Evolutionary conservation across 2,329 filamentous ascomycete genomes (phyloP).

Genomic region (Beauveria bassiana): DNA sequence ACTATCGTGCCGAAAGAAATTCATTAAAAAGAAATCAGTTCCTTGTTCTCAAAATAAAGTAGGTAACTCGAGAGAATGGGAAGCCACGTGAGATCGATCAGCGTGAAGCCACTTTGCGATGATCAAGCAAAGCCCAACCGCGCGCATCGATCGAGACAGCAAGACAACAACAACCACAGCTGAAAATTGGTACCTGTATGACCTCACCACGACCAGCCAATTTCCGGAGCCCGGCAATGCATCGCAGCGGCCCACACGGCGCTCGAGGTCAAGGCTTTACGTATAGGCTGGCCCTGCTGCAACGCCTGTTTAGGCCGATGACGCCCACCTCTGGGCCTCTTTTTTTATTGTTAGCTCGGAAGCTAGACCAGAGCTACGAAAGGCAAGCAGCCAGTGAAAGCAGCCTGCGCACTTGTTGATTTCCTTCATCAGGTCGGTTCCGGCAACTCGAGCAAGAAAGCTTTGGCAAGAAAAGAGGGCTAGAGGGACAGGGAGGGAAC

Average conservation of each 20-base stretch:
- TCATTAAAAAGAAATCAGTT: too few species aligned
- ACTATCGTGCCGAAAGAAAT: too few species aligned
- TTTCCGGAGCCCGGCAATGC: constrained; percentile 9
- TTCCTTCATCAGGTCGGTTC: not conserved
- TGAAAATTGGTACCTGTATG: constrained; percentile 7
- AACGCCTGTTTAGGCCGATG: not conserved
- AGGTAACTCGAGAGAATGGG: not conserved
- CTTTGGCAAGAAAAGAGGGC: too few species aligned
- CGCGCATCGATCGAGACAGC: not conserved
- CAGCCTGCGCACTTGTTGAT: constrained; percentile 4
- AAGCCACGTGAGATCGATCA: not conserved
- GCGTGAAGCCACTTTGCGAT: not conserved
- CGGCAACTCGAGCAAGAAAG: not conserved
- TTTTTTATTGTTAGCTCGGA: not conserved
- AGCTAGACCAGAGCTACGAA: constrained; percentile 4
- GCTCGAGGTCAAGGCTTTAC: not conserved
- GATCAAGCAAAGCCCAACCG: not conserved
- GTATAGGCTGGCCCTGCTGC: not conserved
- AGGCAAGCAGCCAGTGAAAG: constrained; percentile 1
- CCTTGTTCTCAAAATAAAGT: not conserved
- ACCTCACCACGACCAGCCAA: constrained; percentile 9
- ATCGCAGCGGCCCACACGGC: constrained; percentile 5
- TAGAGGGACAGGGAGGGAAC: not conserved
- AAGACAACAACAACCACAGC: not conserved
- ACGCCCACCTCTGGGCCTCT: not conserved